Conservation (phyloP, 306 rosid species). For the Castanea crenata region DNA sequence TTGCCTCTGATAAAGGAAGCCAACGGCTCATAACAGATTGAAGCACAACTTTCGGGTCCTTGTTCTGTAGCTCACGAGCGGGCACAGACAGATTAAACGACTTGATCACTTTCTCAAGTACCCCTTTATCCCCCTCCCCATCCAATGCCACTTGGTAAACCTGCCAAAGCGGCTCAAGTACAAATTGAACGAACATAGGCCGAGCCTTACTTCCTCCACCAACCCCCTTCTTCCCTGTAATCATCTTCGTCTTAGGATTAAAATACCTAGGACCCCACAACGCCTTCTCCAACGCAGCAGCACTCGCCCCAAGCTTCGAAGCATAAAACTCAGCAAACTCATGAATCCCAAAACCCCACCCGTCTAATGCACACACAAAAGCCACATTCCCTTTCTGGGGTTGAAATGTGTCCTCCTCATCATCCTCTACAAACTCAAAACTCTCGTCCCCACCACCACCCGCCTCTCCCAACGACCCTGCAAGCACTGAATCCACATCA, state of each 20-base stretch:
- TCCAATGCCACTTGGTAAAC: slow-evolving; percentile 66
- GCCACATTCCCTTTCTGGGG: slow-evolving; percentile 88
- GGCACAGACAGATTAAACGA: slow-evolving; percentile 62
- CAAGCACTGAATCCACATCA: slow-evolving; percentile 72
- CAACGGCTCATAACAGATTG: slow-evolving; percentile 83
- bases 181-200: slow-evolving; percentile 91
- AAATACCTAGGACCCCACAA: slow-evolving; percentile 75
- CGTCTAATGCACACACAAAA: slow-evolving; percentile 82
- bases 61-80: slow-evolving; percentile 67
- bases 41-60: slow-evolving; percentile 70
- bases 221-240: slow-evolving; percentile 66
- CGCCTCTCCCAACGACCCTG: slow-evolving; percentile 34
- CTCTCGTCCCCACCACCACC: slow-evolving; percentile 30
- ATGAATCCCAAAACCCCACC: slow-evolving; percentile 80
- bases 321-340: slow-evolving; percentile 73
- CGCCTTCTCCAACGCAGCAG: slow-evolving; percentile 51
- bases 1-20: slow-evolving; percentile 72
- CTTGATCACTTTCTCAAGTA: slow-evolving; percentile 65
- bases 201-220: slow-evolving; percentile 49
- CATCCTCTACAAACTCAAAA: slow-evolving; percentile 56
- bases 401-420: slow-evolving; percentile 73
- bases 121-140: slow-evolving; percentile 43
- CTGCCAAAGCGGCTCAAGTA: slow-evolving; percentile 80
- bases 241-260: slow-evolving; percentile 69
- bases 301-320: slow-evolving; percentile 70